These are phyloP conservation scores for Russula lepida DNA, from an alignment of 768 basidiomycete species.

Conservation along the genomic window DNA sequence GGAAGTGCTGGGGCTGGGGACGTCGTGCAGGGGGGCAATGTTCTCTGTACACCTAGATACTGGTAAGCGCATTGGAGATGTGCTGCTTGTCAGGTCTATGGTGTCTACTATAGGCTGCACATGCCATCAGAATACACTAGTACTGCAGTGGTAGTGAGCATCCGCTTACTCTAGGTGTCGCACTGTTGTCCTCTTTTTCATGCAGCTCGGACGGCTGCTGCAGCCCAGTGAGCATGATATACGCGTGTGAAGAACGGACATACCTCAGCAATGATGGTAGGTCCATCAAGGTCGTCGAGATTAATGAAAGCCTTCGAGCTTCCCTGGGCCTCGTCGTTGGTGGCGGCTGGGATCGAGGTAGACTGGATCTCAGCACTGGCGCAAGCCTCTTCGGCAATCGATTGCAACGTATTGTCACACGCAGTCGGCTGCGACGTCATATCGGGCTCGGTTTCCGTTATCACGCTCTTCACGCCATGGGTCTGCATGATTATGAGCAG, in stretches of 20 bases:
- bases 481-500: neutral
- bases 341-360: neutral
- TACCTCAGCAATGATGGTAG: slow-evolving; percentile 3
- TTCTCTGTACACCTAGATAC: neutral
- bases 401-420: neutral
- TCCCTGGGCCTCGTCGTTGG: neutral
- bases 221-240: neutral
- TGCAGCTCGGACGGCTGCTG: neutral
- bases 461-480: neutral
- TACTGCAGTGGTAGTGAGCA: too few relatives aligned
- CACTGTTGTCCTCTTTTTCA: neutral
- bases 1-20: neutral
- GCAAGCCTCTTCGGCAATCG: neutral
- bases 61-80: neutral
- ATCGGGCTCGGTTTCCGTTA: neutral
- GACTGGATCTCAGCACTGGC: neutral
- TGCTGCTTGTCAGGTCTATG: slow-evolving; percentile 11
- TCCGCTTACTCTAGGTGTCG: neutral
- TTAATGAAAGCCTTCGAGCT: neutral
- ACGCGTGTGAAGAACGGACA: neutral
- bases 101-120: neutral
- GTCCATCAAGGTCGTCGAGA: slow-evolving; percentile 2
- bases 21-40: neutral
- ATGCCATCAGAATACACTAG: neutral
- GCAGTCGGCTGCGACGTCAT: neutral